Evolutionary conservation across 2,329 filamentous ascomycete species (phyloP).

Genomic region (Chaetomium olivaceum): DNA sequence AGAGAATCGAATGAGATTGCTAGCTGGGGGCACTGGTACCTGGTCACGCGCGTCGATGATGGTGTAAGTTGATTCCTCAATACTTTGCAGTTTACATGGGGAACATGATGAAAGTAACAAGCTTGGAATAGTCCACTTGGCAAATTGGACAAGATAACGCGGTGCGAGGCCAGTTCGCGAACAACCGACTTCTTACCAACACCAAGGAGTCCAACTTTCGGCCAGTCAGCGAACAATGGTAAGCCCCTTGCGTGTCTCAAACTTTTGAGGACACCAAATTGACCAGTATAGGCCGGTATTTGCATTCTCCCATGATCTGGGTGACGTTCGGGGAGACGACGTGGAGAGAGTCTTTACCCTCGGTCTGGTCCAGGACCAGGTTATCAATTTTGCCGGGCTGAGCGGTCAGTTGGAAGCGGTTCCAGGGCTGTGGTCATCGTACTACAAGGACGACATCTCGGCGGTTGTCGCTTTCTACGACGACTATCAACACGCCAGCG

Average conservation of each 20-base stretch:
- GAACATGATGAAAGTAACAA: neutral
- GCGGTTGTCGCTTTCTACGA: constrained; percentile 73
- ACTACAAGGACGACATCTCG: constrained; percentile 62
- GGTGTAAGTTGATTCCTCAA: constrained; percentile 42
- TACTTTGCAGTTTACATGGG: neutral
- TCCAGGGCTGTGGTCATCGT: constrained; percentile 74
- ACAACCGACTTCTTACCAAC: constrained; percentile 63
- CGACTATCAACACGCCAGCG: constrained; percentile 61
- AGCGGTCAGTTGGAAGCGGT: constrained; percentile 62
- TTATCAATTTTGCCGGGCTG: constrained; percentile 72
- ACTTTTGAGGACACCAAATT: neutral
- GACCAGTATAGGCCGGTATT: constrained; percentile 66
- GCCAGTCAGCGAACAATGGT: constrained; percentile 63
- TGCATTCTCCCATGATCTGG: constrained; percentile 68
- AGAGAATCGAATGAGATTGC: constrained; percentile 69
- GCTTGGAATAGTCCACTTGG: constrained; percentile 56
- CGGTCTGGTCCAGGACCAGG: constrained; percentile 72
- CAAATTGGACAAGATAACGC: constrained; percentile 67
- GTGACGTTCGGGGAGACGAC: constrained; percentile 41
- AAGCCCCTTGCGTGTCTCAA: constrained; percentile 16
- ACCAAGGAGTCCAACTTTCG: constrained; percentile 65
- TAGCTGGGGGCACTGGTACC: constrained; percentile 81
- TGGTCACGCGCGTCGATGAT: constrained; percentile 61
- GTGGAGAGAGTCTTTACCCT: constrained; percentile 68
- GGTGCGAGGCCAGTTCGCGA: constrained; percentile 68